Percentiles rank a stretch among this genome's conserved stretches.
Conservation (phyloP, 352 stramenopile genomes). For the Phytophthora lateralis region DNA sequence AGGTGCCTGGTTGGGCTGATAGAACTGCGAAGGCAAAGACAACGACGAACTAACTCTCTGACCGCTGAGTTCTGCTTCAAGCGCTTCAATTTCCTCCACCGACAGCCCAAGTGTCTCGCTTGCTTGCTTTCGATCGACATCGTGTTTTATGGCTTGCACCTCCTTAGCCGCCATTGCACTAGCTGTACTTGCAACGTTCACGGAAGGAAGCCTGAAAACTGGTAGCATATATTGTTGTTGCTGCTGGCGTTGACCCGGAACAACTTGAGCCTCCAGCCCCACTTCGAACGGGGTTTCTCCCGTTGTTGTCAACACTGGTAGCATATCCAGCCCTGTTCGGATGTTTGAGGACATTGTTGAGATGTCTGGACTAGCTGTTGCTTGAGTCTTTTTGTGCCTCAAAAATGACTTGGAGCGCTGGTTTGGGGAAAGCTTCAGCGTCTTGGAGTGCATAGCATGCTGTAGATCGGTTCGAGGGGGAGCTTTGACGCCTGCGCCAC, state of each 20-base stretch:
- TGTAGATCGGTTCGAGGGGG: constrained; percentile 29
- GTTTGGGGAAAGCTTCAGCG: constrained; percentile 46
- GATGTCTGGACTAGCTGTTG: constrained; percentile 13
- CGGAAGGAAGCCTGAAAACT: constrained; percentile 69
- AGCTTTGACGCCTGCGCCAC: constrained; percentile 20
- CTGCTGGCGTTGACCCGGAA: constrained; percentile 20
- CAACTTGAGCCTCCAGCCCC: constrained; percentile 41
- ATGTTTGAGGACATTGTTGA: constrained; percentile 17
- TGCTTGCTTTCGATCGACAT: constrained; percentile 60
- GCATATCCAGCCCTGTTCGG: constrained; percentile 60
- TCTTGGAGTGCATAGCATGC: constrained; percentile 50
- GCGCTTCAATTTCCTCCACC: constrained; percentile 64
- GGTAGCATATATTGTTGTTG: constrained; percentile 57
- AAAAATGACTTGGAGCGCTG: constrained; percentile 50
- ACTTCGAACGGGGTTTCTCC: constrained; percentile 81
- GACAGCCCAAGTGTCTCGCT: constrained; percentile 68
- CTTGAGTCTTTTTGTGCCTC: constrained; percentile 47
- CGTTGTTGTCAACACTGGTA: constrained; percentile 71
- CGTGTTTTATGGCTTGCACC: constrained; percentile 51
- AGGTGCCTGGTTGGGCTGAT: constrained; percentile 15
- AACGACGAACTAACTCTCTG: constrained; percentile 4
- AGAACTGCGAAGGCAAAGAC: neutral
- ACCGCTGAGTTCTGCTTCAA: constrained; percentile 63
- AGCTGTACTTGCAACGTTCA: constrained; percentile 54
- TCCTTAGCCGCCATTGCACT: constrained; percentile 44